Conservation (phyloP, 805 yeast genomes). For the Yarrowia sp. region DNA sequence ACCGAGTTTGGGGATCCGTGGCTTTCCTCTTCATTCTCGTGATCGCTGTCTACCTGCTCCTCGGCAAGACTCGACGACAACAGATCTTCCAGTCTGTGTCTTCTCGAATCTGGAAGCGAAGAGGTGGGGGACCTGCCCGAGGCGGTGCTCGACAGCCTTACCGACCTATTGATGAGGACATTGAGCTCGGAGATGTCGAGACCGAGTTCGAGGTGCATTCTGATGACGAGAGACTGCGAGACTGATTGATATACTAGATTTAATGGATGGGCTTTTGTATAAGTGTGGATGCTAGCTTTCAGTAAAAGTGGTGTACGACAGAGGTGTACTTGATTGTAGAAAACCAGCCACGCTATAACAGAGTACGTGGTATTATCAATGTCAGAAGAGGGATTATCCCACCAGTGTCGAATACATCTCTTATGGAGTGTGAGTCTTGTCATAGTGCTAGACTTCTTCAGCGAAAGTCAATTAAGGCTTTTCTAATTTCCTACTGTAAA, state of each 20-base stretch:
- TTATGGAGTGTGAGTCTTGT: too few species aligned
- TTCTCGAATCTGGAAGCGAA: conserved; percentile 28
- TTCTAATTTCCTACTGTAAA: too few species aligned
- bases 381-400: too few species aligned
- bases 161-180: conserved; percentile 16
- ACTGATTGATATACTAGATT: not conserved
- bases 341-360: too few species aligned
- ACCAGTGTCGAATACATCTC: too few species aligned
- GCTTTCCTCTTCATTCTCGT: conserved; percentile 35
- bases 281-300: too few species aligned
- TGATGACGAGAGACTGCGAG: conserved; percentile 22
- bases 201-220: conserved; percentile 33
- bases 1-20: conserved; percentile 35
- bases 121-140: conserved; percentile 12
- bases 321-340: too few species aligned
- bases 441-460: too few species aligned
- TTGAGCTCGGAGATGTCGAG: conserved; percentile 34
- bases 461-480: too few species aligned
- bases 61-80: conserved; percentile 26
- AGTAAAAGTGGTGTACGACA: too few species aligned
- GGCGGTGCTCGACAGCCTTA: conserved; percentile 28
- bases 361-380: too few species aligned
- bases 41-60: conserved; percentile 17
- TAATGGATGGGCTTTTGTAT: not conserved
- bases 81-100: conserved; percentile 20